Base-by-base conservation (phyloP, 441 rosid species). In the Brassica hybrid region DNA sequence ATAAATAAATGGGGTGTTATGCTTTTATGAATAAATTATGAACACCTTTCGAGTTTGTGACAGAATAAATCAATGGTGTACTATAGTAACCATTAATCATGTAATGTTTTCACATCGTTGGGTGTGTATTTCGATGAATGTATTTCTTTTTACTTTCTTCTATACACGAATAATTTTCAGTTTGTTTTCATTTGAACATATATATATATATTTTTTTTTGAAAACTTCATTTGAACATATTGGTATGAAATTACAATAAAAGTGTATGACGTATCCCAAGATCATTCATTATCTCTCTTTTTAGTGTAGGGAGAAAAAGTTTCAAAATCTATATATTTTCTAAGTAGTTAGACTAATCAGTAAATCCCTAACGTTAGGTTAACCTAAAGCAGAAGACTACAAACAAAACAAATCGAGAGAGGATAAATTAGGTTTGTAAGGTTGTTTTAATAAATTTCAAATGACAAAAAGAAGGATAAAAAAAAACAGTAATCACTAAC, bases 101-200 rank as follows among this genome's bases (percentile, higher is more conserved):
- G 62, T n/a, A 48, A 68, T 68, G 36, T 60, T 45, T 61, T 68
- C 74, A 43, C 38, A 66, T 57, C 50, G 50, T 43, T 11, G 50
- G 50, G 50, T 43, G 3, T 11, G 13, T 43, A n/a, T 43, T 43
- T 43, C 50, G n/a, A 12, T 43, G 50, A 0, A 43, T 43, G n/a
- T 43, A 12, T 43, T 43, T 43, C 50, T 43, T 43, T 43, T n/a
- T 43, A 43, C 41, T 43, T 18, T 18, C 19, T 43, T 43, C 50
- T 43, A 10, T 43, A 12, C 12, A 43, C 12, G 4, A 43, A 43
- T 43, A 43, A 43, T 4, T 11, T 43, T 43, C 50, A 43, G 50
- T 12, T 36, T 36, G 11, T 36, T 36, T 25, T 25, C 30, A 25
- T 25, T 25, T 25, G 30, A 25, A 25, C 5, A 25, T 34, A 6